Evolutionary conservation across 2,329 filamentous ascomycete genomes (phyloP), one percentile per base, ranked within the genome.

Genomic region (Phaeomoniella chlamydospora): DNA sequence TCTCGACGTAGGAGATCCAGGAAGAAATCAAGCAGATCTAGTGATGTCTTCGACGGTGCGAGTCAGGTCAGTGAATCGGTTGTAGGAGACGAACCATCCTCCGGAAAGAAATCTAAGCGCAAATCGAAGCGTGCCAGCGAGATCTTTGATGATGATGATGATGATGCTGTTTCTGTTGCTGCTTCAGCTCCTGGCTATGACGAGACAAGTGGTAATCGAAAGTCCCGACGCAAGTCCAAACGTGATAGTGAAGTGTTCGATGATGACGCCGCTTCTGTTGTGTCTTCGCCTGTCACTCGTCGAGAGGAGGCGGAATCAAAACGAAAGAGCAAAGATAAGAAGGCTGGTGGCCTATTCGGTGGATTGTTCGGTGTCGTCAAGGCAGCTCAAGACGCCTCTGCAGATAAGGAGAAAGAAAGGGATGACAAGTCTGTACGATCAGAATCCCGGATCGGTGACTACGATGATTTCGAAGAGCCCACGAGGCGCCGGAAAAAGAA

Each of bases 341-440:
- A 45, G 31, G 41, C 49, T 33, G 47, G 51, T 22, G 48, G 55
- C 10, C 52, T 61, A 29, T 46, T 60, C 37, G 51, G 50, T 42
- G 53, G 46, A 38, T 41, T 62, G n/a, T 61, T 61, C 34, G 46
- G 63, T 56, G 50, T 46, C 56, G 48, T 49, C 56, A 37, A 45
- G 59, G 50, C 47, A 57, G 31, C 45, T 47, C 18, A 15, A 6
- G 32, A 34, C 9, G 55, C 49, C 40, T 53, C 50, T 22, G 60
- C 57, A 29, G 51, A 49, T 36, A 65, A 69, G 16, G 65, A 69
- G 14, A 56, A n/a, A n/a, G n/a, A 58, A 29, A 64, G 70, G 22
- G 67, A 68, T 41, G 46, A 56, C 15, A 65, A 61, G 45, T 69
- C 63, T 12, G 49, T 56, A n/a, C 48, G 53, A 15, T 67, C 69